Conservation (phyloP, 371 early-diverging fungal species). For the Nematocida sp. region DNA sequence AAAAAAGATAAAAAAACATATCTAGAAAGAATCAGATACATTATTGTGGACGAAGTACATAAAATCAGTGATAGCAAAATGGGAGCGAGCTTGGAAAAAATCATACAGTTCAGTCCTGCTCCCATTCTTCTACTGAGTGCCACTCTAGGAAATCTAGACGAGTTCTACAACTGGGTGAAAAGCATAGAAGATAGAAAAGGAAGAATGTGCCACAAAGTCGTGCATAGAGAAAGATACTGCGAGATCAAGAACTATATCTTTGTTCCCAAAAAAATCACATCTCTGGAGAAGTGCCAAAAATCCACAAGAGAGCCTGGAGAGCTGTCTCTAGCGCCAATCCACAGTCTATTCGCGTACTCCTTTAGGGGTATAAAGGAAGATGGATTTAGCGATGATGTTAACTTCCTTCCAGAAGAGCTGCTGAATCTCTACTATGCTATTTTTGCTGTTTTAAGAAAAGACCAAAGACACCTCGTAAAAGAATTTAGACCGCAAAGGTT, state of each 20-base stretch:
- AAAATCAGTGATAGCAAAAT: conserved; percentile 67
- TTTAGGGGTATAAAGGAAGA: conserved; percentile 63
- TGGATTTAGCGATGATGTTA: conserved; percentile 66
- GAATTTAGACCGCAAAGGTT: conserved; percentile 63
- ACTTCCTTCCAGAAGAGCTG: conserved; percentile 67
- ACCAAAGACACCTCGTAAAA: conserved; percentile 58
- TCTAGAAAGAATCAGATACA: conserved; percentile 66
- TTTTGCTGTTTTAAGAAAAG: conserved; percentile 58
- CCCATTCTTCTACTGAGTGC: conserved; percentile 69
- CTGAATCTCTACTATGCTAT: conserved; percentile 64
- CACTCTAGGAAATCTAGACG: conserved; percentile 69
- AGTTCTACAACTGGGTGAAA: conserved; percentile 67
- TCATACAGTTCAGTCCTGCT: conserved; percentile 67
- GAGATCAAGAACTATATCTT: conserved; percentile 65
- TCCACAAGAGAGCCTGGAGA: conserved; percentile 37
- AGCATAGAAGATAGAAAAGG: conserved; percentile 61
- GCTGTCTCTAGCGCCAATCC: conserved; percentile 54
- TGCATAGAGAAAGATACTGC: conserved; percentile 65
- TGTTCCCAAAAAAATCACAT: conserved; percentile 26
- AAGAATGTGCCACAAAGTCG: conserved; percentile 59
- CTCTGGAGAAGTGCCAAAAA: conserved; percentile 42
- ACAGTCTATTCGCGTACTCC: conserved; percentile 66
- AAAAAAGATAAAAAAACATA: conserved; percentile 26
- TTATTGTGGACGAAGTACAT: conserved; percentile 71
- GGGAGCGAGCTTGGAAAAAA: conserved; percentile 69